These are phyloP conservation scores for Carex myosuroides DNA, from an alignment of 176 grass and related monocot species.

Conservation along the genomic window DNA sequence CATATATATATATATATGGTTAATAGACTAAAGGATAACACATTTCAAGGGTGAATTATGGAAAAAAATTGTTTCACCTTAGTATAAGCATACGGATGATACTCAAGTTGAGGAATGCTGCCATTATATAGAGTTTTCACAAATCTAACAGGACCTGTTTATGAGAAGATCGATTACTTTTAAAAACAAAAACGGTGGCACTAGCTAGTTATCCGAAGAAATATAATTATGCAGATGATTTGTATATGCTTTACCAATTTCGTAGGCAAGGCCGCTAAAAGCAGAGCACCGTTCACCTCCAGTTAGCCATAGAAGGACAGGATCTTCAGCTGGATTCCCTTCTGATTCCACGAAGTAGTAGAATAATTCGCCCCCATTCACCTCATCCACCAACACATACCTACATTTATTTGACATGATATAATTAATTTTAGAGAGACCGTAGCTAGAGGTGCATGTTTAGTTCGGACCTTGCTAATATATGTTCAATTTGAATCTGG, in stretches of 20 bases:
- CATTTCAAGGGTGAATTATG: neutral
- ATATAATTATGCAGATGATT: neutral
- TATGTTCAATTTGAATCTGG: neutral
- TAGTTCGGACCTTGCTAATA: neutral
- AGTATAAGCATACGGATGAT: slow-evolving; percentile 38
- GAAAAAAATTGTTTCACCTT: slow-evolving; percentile 12
- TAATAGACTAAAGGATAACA: slow-evolving; percentile 2
- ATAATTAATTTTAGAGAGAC: neutral
- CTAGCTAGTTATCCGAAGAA: neutral
- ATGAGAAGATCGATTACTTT: neutral
- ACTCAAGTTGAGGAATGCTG: slow-evolving; percentile 21
- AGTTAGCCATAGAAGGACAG: slow-evolving; percentile 29
- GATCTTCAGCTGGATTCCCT: slow-evolving; percentile 29
- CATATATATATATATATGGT: neutral
- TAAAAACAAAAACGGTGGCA: neutral
- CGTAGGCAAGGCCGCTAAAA: slow-evolving; percentile 19
- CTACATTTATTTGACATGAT: slow-evolving; percentile 11
- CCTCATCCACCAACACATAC: slow-evolving; percentile 38
- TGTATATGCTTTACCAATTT: slow-evolving; percentile 23
- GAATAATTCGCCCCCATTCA: slow-evolving; percentile 39
- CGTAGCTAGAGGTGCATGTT: neutral
- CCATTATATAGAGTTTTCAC: slow-evolving; percentile 25
- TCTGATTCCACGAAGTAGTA: slow-evolving; percentile 61
- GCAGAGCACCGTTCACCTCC: slow-evolving; percentile 35
- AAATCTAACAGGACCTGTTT: slow-evolving; percentile 35